Percentiles rank a stretch among this genome's conserved stretches.
Conservation (phyloP, 2,329 filamentous ascomycete species). For the Cladosporium oxysporum region DNA sequence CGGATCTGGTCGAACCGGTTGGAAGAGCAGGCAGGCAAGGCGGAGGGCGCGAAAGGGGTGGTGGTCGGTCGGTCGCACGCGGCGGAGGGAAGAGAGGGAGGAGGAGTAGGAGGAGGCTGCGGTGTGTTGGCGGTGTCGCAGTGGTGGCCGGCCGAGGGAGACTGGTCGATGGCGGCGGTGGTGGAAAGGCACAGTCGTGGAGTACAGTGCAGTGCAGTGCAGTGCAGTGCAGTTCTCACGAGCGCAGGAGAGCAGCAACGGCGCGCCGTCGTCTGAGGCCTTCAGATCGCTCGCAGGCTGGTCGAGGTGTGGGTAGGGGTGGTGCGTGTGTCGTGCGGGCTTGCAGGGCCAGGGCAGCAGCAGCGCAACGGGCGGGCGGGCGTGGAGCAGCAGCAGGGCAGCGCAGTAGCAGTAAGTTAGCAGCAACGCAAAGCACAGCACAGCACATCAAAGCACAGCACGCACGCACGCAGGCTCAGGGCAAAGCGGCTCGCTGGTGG, state of each 20-base stretch:
- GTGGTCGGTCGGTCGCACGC: conserved; percentile 5
- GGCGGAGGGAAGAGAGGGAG: neutral
- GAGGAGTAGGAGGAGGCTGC: neutral
- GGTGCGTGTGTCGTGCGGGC: conserved; percentile 3
- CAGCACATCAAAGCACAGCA: too few species aligned
- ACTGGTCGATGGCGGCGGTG: conserved; percentile 15
- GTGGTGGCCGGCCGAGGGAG: conserved; percentile 15
- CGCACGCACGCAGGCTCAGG: neutral
- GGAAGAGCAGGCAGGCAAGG: conserved; percentile 13
- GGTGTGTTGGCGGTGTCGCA: conserved; percentile 9
- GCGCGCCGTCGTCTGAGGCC: conserved; percentile 16
- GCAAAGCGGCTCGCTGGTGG: conserved; percentile 1
- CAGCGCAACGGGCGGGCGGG: neutral
- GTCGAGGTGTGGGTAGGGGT: neutral
- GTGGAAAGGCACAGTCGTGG: neutral
- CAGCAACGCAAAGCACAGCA: neutral
- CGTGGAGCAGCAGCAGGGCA: neutral
- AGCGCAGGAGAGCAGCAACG: neutral
- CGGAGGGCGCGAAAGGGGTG: conserved; percentile 17
- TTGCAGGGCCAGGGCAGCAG: conserved; percentile 3
- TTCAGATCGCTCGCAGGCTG: neutral
- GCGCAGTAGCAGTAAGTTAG: too few species aligned
- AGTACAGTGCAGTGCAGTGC: neutral
- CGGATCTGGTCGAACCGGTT: conserved; percentile 19
- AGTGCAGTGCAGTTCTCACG: neutral